Conservation (phyloP, 179 eudicot species). For the Carnegiea gigantea region DNA sequence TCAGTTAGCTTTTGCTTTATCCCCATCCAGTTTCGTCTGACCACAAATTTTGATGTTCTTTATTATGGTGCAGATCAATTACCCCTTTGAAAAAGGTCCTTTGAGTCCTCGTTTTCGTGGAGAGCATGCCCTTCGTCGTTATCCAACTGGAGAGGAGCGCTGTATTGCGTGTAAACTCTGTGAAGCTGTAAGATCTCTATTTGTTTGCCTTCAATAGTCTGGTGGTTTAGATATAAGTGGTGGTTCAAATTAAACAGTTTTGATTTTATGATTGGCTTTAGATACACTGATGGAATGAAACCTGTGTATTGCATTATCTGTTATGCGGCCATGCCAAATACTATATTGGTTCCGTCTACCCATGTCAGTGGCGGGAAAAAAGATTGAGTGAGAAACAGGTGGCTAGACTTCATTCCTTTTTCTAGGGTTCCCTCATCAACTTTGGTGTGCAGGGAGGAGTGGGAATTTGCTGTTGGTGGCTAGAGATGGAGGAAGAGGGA, state of each 20-base stretch:
- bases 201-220: neutral
- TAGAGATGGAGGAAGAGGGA: neutral
- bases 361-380: neutral
- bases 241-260: neutral
- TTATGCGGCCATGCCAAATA: neutral
- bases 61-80: constrained; percentile 62
- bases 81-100: constrained; percentile 96
- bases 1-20: neutral
- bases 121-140: constrained; percentile 93
- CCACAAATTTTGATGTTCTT: neutral
- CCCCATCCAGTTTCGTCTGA: neutral
- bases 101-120: constrained; percentile 98
- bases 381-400: neutral
- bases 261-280: neutral
- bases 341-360: neutral
- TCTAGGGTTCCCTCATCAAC: neutral
- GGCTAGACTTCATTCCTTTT: neutral
- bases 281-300: neutral
- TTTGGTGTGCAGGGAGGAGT: neutral
- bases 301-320: constrained; percentile 1
- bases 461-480: neutral
- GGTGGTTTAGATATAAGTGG: neutral
- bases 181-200: constrained; percentile 75
- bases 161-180: constrained; percentile 98
- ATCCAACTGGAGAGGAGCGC: constrained; percentile 97